These are phyloP conservation scores for Diaporthe velutina DNA, from an alignment of 2,329 filamentous ascomycete genomes.

Conservation along the genomic window DNA sequence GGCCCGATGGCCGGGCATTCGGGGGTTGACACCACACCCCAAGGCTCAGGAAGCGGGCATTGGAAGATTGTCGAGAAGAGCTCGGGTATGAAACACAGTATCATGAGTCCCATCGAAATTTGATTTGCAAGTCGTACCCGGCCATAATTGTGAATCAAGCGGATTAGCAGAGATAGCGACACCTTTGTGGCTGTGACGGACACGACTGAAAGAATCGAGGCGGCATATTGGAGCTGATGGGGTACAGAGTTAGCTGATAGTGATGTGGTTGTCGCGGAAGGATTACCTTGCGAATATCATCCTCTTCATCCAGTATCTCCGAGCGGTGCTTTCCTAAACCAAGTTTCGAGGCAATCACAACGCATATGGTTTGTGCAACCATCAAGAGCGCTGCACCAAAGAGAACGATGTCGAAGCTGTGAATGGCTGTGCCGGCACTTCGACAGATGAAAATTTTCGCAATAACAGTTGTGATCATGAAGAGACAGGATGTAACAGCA, in stretches of 20 bases:
- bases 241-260: neutral
- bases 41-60: neutral
- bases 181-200: neutral
- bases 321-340: neutral
- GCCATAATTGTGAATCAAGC: neutral
- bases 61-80: neutral
- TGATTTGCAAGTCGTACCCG: neutral
- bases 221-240: neutral
- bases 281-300: neutral
- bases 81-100: neutral
- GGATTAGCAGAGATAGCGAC: neutral
- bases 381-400: neutral
- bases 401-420: neutral
- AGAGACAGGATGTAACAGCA: neutral
- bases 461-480: neutral
- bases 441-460: neutral
- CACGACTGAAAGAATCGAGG: neutral
- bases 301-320: neutral
- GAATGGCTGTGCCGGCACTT: neutral
- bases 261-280: neutral
- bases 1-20: neutral
- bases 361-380: neutral
- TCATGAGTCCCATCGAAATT: neutral
- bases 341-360: neutral
- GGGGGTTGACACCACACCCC: neutral